These are phyloP conservation scores for Bryopsis sp. DNA, from an alignment of 139 green algal genomes.

Conservation along the genomic window DNA sequence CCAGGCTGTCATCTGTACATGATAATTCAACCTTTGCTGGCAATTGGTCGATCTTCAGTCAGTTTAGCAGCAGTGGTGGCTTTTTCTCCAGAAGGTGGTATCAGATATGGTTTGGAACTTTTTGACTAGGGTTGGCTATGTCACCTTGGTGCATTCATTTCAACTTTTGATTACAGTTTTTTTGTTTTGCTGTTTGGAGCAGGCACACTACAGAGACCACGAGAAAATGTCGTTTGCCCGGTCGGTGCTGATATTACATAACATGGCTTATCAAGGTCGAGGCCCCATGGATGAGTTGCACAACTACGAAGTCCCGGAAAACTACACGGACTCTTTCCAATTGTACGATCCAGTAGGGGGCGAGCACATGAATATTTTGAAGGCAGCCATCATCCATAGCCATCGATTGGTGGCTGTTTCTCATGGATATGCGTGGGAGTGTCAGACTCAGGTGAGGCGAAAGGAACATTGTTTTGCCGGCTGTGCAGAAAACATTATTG, in stretches of 20 bases:
- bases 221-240: constrained; percentile 83
- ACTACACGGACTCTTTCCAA: constrained; percentile 41
- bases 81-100: too few species aligned
- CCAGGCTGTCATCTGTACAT: too few species aligned
- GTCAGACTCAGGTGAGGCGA: constrained; percentile 57
- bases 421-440: constrained; percentile 91
- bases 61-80: too few species aligned
- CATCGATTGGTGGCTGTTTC: constrained; percentile 81
- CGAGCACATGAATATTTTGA: constrained; percentile 98
- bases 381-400: constrained; percentile 73
- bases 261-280: constrained; percentile 87
- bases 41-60: too few species aligned
- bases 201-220: constrained; percentile 95
- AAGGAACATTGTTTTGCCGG: too few species aligned
- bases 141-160: too few species aligned
- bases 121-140: too few species aligned
- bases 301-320: constrained; percentile 66
- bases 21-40: too few species aligned
- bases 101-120: too few species aligned
- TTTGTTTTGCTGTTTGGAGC: too few species aligned
- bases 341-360: constrained; percentile 87
- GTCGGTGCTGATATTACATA: constrained; percentile 80
- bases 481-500: too few species aligned
- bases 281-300: constrained; percentile 74
- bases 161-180: too few species aligned